A percentile compares a stretch with the other conserved stretches of the same genome.
These are phyloP conservation scores for Tieghemiomyces parasiticus DNA, from an alignment of 192 early-diverging fungal species.

Conservation along the genomic window DNA sequence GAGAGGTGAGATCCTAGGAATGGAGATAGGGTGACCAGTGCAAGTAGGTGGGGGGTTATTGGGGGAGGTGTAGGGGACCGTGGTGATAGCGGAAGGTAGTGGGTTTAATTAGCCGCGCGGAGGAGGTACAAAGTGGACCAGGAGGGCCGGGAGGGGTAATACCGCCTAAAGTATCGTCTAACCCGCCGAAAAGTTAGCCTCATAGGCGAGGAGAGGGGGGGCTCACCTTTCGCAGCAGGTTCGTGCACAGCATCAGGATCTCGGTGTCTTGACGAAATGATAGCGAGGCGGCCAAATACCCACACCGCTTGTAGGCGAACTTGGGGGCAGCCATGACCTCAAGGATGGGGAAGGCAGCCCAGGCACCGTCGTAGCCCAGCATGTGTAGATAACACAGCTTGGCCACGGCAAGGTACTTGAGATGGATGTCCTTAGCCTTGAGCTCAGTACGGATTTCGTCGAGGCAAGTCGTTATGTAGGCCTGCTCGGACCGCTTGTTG, in stretches of 20 bases:
- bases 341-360: conserved; percentile 92
- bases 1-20: conserved; percentile 82
- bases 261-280: conserved; percentile 88
- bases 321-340: conserved; percentile 91
- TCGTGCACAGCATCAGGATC: conserved; percentile 92
- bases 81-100: too few species aligned
- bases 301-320: conserved; percentile 72
- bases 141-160: too few species aligned
- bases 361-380: conserved; percentile 94
- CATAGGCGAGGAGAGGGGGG: too few species aligned
- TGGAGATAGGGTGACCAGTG: too few species aligned
- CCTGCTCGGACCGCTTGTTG: conserved; percentile 74
- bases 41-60: too few species aligned
- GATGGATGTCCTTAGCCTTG: conserved; percentile 62
- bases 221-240: conserved; percentile 85
- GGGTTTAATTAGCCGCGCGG: too few species aligned
- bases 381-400: conserved; percentile 90
- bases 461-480: conserved; percentile 71
- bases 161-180: too few species aligned
- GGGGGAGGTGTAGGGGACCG: too few species aligned
- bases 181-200: too few species aligned
- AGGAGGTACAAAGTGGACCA: too few species aligned
- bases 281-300: conserved; percentile 81
- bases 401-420: conserved; percentile 76
- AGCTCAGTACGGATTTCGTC: conserved; percentile 86